These are phyloP conservation scores for Pseudogymnoascus verrucosus DNA, from an alignment of 2,329 filamentous ascomycete genomes.

Conservation along the genomic window DNA sequence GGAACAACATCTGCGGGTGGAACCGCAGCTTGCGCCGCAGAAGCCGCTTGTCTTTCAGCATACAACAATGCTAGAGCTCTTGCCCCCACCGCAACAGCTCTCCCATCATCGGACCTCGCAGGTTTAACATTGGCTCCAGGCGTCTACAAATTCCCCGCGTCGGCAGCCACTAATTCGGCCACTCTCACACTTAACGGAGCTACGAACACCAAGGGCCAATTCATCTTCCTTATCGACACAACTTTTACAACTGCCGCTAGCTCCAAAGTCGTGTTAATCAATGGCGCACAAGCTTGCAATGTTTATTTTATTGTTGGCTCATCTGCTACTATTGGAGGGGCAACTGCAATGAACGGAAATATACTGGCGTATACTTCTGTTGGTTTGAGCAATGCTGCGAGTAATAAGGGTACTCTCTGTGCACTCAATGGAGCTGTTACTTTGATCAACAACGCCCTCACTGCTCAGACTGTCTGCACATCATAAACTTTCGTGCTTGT, in stretches of 20 bases:
- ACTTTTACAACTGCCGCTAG: slow-evolving; percentile 12
- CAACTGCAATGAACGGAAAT: slow-evolving; percentile 9
- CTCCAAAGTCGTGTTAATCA: slow-evolving; percentile 13
- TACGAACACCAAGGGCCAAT: slow-evolving; percentile 15
- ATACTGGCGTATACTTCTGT: slow-evolving; percentile 12
- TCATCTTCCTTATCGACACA: slow-evolving; percentile 16
- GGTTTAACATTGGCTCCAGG: slow-evolving; percentile 10
- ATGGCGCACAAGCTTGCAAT: slow-evolving; percentile 19
- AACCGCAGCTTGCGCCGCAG: slow-evolving; percentile 11
- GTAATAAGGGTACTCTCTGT: slow-evolving; percentile 11
- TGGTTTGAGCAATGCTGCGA: background rate
- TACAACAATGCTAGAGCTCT: slow-evolving; percentile 11
- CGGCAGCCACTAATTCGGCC: background rate
- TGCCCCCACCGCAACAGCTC: background rate
- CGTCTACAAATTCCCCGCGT: slow-evolving; percentile 12
- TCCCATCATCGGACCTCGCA: slow-evolving; percentile 10
- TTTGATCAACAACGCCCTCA: slow-evolving; percentile 12
- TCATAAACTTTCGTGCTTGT: background rate
- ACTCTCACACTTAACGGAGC: slow-evolving; percentile 15
- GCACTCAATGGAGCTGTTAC: slow-evolving; percentile 12
- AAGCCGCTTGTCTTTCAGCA: slow-evolving; percentile 13
- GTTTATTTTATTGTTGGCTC: slow-evolving; percentile 17
- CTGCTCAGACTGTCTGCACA: slow-evolving; percentile 1
- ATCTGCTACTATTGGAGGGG: slow-evolving; percentile 14
- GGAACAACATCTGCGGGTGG: slow-evolving; percentile 10